These are phyloP conservation scores for Teunomyces tritomae DNA, from an alignment of 805 yeast genomes.

Conservation along the genomic window DNA sequence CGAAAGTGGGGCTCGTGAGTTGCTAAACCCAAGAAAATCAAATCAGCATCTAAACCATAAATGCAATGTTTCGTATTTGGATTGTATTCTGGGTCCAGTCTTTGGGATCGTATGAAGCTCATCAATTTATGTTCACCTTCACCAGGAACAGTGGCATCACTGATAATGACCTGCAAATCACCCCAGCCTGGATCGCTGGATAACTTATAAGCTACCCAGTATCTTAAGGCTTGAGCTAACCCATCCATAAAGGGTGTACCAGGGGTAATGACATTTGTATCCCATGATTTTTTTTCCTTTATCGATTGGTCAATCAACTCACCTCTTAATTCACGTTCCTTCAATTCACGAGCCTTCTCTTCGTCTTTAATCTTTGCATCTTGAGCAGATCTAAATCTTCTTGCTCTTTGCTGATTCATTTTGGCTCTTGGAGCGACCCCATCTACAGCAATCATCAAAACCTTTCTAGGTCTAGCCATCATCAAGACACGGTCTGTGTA, in stretches of 20 bases:
- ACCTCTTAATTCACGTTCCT: conserved; percentile 61
- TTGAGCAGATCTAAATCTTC: conserved; percentile 88
- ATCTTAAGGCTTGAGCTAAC: conserved; percentile 75
- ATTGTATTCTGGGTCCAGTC: conserved; percentile 80
- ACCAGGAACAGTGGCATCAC: conserved; percentile 97
- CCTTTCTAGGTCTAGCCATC: conserved; percentile 94
- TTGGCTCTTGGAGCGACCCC: conserved; percentile 99
- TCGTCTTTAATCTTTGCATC: conserved; percentile 82
- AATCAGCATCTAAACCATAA: conserved; percentile 96
- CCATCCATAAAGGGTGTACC: conserved; percentile 98
- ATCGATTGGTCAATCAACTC: conserved; percentile 74
- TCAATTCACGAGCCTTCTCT: conserved; percentile 60
- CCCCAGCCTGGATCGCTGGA: conserved; percentile 93
- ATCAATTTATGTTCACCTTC: conserved; percentile 99
- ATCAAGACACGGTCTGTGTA: conserved; percentile 88
- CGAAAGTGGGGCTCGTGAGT: conserved; percentile 97
- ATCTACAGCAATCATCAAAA: conserved; percentile 93
- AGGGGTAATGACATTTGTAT: conserved; percentile 94
- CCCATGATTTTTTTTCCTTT: conserved; percentile 80
- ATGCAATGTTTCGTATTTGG: conserved; percentile 96
- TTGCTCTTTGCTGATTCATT: conserved; percentile 94
- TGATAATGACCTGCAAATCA: conserved; percentile 79
- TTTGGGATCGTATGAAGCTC: conserved; percentile 90
- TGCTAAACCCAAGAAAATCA: conserved; percentile 91
- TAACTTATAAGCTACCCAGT: conserved; percentile 90